Evolutionary conservation across 2,329 filamentous ascomycete species (phyloP).

Genomic region (Zasmidium citrigriseum): DNA sequence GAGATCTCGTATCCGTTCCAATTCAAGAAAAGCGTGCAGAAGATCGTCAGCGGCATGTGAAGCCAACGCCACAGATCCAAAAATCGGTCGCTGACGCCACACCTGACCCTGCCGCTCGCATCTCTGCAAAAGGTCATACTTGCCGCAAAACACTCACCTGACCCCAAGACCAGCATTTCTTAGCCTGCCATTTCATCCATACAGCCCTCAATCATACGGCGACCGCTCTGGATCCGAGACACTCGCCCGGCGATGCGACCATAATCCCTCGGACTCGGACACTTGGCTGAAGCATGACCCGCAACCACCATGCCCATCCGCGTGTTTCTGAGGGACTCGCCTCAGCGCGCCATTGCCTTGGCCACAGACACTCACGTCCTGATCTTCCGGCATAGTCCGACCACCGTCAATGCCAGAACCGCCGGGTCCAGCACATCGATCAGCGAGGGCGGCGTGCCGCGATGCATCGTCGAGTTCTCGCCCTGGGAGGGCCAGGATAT

Average conservation of each 20-base stretch:
- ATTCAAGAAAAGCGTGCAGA: background rate
- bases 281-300: background rate
- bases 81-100: background rate
- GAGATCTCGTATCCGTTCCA: background rate
- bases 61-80: background rate
- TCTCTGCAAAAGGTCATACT: background rate
- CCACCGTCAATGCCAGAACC: conserved; percentile 59
- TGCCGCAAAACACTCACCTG: background rate
- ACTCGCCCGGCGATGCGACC: background rate
- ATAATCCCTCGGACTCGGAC: background rate
- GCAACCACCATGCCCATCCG: conserved; percentile 61
- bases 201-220: background rate
- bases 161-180: background rate
- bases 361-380: conserved; percentile 77
- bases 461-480: conserved; percentile 88
- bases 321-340: conserved; percentile 82
- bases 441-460: conserved; percentile 46
- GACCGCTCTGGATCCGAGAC: background rate
- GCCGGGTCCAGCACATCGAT: conserved; percentile 46
- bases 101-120: background rate
- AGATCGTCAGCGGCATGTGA: background rate
- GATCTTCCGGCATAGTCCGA: conserved; percentile 76
- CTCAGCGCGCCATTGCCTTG: conserved; percentile 84
- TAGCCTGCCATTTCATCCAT: background rate
- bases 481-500: conserved; percentile 66